phyloP scores from a whole-genome alignment of 495 filamentous ascomycete genomes.

The Lepidopterella palustris region DNA sequence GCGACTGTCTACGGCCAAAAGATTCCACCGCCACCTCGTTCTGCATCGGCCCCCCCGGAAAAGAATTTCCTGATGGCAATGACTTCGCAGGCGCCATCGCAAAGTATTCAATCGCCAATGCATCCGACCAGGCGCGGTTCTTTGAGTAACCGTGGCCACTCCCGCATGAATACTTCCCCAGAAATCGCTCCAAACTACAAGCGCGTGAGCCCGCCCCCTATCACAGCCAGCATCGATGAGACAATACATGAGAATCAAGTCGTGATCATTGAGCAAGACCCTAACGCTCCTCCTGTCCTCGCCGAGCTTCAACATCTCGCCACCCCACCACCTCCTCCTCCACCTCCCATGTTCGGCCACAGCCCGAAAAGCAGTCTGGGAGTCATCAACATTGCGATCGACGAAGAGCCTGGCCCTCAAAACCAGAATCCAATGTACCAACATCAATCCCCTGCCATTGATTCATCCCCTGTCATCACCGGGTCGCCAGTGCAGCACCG shows the following conservation, averaged over 20 bases:
- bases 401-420: conserved; percentile 22
- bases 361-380: conserved; percentile 24
- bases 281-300: conserved; percentile 53
- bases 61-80: conserved; percentile 18
- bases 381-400: conserved; percentile 40
- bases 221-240: conserved; percentile 56
- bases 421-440: conserved; percentile 10
- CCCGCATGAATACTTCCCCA: conserved; percentile 21
- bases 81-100: conserved; percentile 8
- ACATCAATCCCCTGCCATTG: background rate
- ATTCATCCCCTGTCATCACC: conserved; percentile 15
- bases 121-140: conserved; percentile 15
- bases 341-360: conserved; percentile 46
- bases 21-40: conserved; percentile 20
- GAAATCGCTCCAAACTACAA: conserved; percentile 25
- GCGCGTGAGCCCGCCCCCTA: conserved; percentile 23
- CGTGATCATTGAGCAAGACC: conserved; percentile 32
- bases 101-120: conserved; percentile 1
- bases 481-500: conserved; percentile 30
- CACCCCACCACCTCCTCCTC: conserved; percentile 58
- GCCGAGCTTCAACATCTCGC: conserved; percentile 82
- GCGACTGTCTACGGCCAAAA: conserved; percentile 30
- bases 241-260: conserved; percentile 45
- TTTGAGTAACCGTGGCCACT: conserved; percentile 20
- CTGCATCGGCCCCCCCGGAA: conserved; percentile 37